Evolutionary conservation across 768 basidiomycete genomes (phyloP).

Genomic region (Floccularia luteovirens): DNA sequence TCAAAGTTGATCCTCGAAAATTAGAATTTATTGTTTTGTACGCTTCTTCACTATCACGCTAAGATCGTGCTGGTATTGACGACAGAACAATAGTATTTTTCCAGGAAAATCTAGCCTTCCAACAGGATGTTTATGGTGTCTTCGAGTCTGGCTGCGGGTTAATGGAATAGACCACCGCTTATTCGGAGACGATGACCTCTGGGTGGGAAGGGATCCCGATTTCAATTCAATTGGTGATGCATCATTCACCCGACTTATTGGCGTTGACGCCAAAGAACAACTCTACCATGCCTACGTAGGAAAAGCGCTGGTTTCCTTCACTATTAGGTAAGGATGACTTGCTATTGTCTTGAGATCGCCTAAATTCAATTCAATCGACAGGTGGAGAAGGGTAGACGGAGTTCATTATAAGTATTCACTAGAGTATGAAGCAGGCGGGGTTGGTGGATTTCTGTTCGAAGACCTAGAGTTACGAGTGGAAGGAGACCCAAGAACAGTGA

Average conservation of each 20-base stretch:
- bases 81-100: slow-evolving; percentile 33
- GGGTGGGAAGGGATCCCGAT: slow-evolving; percentile 62
- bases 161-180: slow-evolving; percentile 54
- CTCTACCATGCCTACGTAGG: slow-evolving; percentile 52
- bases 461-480: slow-evolving; percentile 45
- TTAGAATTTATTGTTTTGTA: slow-evolving; percentile 62
- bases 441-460: slow-evolving; percentile 46
- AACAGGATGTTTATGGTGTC: slow-evolving; percentile 41
- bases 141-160: slow-evolving; percentile 59
- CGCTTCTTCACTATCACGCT: slow-evolving; percentile 10
- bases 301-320: slow-evolving; percentile 47
- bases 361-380: slow-evolving; percentile 18
- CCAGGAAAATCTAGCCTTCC: slow-evolving; percentile 54
- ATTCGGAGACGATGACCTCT: slow-evolving; percentile 58
- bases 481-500: slow-evolving; percentile 42
- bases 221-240: slow-evolving; percentile 51
- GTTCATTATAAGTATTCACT: slow-evolving; percentile 46
- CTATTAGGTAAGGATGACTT: slow-evolving; percentile 31
- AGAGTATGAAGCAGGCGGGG: slow-evolving; percentile 61
- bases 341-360: neutral
- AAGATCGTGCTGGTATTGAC: neutral
- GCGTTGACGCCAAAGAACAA: slow-evolving; percentile 32
- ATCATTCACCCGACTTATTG: slow-evolving; percentile 43
- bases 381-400: slow-evolving; percentile 41
- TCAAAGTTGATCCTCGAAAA: slow-evolving; percentile 44